Conservation (phyloP, 2,329 filamentous ascomycete species). For the Pseudogymnoascus destructans region DNA sequence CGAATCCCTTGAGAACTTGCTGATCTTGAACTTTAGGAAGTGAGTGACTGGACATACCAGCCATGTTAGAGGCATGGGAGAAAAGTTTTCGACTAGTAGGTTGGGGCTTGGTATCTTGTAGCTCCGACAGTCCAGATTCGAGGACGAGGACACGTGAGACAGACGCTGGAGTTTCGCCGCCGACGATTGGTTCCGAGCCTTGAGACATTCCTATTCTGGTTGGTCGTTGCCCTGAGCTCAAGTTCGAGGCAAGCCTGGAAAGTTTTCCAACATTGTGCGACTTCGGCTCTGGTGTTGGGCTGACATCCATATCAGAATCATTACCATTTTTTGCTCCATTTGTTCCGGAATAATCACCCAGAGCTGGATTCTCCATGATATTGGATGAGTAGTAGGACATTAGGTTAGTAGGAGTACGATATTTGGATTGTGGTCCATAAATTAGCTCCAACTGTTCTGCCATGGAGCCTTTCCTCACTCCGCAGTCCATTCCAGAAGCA, state of each 20-base stretch:
- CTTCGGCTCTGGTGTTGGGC: not conserved
- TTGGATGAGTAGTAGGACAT: not conserved
- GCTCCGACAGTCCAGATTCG: not conserved
- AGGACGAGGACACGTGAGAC: not conserved
- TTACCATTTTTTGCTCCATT: not conserved
- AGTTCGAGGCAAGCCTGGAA: not conserved
- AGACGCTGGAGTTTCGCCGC: not conserved
- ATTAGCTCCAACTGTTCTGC: not conserved
- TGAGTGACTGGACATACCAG: not conserved
- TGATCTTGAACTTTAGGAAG: not conserved
- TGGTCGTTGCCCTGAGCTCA: not conserved
- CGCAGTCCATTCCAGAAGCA: not conserved
- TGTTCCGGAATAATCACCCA: not conserved
- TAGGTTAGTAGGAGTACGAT: not conserved
- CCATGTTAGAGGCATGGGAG: not conserved
- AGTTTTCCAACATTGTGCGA: not conserved
- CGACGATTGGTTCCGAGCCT: not conserved
- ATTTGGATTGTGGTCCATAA: not conserved
- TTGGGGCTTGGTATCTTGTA: not conserved
- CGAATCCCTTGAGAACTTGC: not conserved
- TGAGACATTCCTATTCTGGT: not conserved
- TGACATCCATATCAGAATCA: not conserved
- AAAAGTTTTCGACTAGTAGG: not conserved
- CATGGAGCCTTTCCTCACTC: not conserved
- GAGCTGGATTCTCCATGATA: not conserved